These are phyloP conservation scores for Myxozyma neglecta DNA, from an alignment of 805 yeast genomes.

Conservation along the genomic window DNA sequence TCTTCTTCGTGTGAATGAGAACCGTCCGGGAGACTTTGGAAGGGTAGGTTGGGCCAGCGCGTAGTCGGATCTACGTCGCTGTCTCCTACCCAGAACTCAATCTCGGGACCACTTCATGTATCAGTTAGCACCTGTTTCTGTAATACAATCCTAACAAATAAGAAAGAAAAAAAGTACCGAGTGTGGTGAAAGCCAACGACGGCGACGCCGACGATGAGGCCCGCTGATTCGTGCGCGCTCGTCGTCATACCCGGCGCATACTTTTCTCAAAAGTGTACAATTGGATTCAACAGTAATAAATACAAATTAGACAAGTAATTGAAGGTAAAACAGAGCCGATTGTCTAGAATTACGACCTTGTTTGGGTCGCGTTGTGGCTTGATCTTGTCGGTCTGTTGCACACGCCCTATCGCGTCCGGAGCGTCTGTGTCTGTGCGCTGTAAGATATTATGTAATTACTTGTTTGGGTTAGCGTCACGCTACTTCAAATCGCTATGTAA, in stretches of 20 bases:
- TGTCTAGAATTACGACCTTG: too few relatives aligned
- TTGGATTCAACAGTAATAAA: too few relatives aligned
- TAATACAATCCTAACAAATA: neutral
- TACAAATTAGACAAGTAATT: too few relatives aligned
- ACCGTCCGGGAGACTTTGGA: conserved; percentile 95
- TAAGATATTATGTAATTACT: too few relatives aligned
- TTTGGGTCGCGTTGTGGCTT: too few relatives aligned
- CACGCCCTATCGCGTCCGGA: too few relatives aligned
- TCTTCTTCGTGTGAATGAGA: conserved; percentile 92
- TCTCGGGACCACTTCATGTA: conserved; percentile 77
- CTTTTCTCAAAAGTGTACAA: too few relatives aligned
- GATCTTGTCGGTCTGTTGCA: too few relatives aligned
- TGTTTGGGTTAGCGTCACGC: too few relatives aligned
- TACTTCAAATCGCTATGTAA: too few relatives aligned
- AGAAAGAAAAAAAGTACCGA: conserved; percentile 14
- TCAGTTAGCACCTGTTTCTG: neutral
- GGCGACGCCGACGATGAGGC: conserved; percentile 74
- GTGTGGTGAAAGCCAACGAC: conserved; percentile 90
- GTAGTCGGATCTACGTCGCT: conserved; percentile 43
- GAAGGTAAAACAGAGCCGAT: too few relatives aligned
- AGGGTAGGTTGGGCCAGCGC: conserved; percentile 85
- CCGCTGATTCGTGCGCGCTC: conserved; percentile 1
- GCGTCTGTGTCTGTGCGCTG: too few relatives aligned
- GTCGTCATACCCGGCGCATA: neutral
- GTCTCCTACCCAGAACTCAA: conserved; percentile 80